Evolutionary conservation across 75 land plant genomes (phyloP).

Genomic region (Pinus tabuliformis): DNA sequence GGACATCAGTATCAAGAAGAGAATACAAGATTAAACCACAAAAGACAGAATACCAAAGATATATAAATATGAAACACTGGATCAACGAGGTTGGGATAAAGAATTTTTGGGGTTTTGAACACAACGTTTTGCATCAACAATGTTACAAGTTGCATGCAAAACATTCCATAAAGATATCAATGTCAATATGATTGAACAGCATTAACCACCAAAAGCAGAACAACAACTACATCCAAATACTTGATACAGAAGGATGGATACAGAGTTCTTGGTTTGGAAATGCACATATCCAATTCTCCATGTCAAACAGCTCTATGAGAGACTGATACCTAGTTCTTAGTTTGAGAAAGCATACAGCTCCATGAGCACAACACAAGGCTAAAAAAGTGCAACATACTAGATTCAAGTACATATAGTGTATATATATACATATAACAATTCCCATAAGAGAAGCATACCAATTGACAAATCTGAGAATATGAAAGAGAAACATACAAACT

Average conservation of each 20-base stretch:
- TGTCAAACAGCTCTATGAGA: neutral
- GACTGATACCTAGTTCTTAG: no score
- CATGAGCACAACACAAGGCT: neutral
- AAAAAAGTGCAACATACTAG: neutral
- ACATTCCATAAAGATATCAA: no score
- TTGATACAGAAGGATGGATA: neutral
- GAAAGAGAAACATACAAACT: no score
- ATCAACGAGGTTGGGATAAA: neutral
- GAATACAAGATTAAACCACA: neutral
- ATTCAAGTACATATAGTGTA: neutral
- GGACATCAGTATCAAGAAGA: neutral
- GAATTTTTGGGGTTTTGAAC: neutral
- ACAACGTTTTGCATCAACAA: neutral
- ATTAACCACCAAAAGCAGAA: neutral
- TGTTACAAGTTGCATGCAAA: no score
- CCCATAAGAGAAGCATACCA: no score
- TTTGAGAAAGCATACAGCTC: neutral
- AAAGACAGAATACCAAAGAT: neutral
- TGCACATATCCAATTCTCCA: neutral
- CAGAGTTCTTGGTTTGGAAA: neutral
- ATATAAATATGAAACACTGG: neutral
- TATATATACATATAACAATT: no score
- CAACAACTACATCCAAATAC: neutral
- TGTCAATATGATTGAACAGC: no score
- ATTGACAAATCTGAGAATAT: no score